Evolutionary conservation across 2,329 filamentous ascomycete species (phyloP).

Genomic region (Colletotrichum endophyticum): DNA sequence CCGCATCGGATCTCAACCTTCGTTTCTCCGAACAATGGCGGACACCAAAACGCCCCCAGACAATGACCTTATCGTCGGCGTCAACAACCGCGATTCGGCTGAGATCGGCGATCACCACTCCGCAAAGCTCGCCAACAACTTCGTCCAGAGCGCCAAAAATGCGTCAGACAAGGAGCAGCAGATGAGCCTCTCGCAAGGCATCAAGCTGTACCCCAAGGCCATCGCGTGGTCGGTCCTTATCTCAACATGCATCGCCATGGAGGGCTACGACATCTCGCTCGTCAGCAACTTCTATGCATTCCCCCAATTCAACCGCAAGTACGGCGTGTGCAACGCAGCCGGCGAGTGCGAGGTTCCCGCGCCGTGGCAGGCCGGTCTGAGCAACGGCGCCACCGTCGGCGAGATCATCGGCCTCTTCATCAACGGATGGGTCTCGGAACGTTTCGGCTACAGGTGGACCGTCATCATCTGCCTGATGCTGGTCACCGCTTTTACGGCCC

Average conservation of each 20-base stretch:
- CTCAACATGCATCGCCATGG: slow-evolving; percentile 91
- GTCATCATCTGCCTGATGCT: slow-evolving; percentile 62
- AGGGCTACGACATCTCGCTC: slow-evolving; percentile 83
- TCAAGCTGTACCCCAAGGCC: slow-evolving; percentile 86
- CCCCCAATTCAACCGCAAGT: slow-evolving; percentile 62
- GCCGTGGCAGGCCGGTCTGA: slow-evolving; percentile 66
- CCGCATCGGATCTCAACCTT: background rate
- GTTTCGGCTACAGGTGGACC: slow-evolving; percentile 71
- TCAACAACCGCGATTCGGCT: slow-evolving; percentile 4
- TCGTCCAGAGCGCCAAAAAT: slow-evolving; percentile 49
- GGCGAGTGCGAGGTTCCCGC: slow-evolving; percentile 62
- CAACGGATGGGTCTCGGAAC: slow-evolving; percentile 69
- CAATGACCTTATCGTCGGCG: slow-evolving; percentile 1
- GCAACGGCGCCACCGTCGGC: slow-evolving; percentile 63
- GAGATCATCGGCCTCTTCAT: slow-evolving; percentile 71
- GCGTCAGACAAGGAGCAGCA: slow-evolving; percentile 67
- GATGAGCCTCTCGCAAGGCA: slow-evolving; percentile 77
- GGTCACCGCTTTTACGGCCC: slow-evolving; percentile 62
- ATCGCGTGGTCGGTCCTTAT: slow-evolving; percentile 84
- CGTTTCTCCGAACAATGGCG: background rate
- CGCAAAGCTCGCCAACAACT: slow-evolving; percentile 32
- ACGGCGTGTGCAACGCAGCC: slow-evolving; percentile 51
- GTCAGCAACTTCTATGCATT: slow-evolving; percentile 80
- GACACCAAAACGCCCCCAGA: background rate
- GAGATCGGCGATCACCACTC: slow-evolving; percentile 2